Evolutionary conservation across 768 basidiomycete species (phyloP).

Genomic region (Phylloporus scabripes): DNA sequence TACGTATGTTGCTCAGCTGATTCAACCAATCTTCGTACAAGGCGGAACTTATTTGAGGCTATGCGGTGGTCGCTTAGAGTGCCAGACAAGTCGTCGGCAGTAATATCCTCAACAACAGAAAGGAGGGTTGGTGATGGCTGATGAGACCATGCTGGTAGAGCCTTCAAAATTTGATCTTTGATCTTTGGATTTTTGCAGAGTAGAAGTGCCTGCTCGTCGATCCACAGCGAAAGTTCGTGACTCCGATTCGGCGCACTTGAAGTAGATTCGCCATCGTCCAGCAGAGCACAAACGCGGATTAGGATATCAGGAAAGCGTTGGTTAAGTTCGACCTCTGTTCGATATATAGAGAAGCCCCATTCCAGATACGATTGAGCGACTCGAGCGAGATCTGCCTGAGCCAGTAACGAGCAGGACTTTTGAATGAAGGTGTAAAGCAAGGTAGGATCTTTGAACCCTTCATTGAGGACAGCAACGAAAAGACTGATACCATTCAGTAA

Average conservation of each 20-base stretch:
- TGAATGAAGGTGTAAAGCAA: conserved; percentile 66
- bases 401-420: conserved; percentile 59
- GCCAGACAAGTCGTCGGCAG: conserved; percentile 42
- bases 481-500: conserved; percentile 67
- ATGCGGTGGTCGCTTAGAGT: conserved; percentile 57
- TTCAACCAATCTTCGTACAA: conserved; percentile 61
- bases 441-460: conserved; percentile 50
- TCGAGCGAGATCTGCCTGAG: conserved; percentile 60
- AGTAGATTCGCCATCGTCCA: conserved; percentile 47
- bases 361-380: conserved; percentile 72
- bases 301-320: conserved; percentile 58
- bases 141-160: conserved; percentile 74
- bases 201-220: conserved; percentile 47
- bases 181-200: conserved; percentile 38
- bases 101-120: conserved; percentile 41
- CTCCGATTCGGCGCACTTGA: conserved; percentile 33
- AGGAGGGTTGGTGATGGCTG: conserved; percentile 46
- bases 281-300: conserved; percentile 58
- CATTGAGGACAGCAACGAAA: conserved; percentile 58
- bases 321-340: conserved; percentile 37
- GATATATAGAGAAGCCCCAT: conserved; percentile 64
- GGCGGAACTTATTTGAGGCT: conserved; percentile 69
- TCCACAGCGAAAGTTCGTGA: conserved; percentile 52
- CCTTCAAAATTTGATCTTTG: conserved; percentile 42
- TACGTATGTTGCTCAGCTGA: conserved; percentile 38